Conservation (phyloP, 257 asterid genomes). For the Agastache rugosa region DNA sequence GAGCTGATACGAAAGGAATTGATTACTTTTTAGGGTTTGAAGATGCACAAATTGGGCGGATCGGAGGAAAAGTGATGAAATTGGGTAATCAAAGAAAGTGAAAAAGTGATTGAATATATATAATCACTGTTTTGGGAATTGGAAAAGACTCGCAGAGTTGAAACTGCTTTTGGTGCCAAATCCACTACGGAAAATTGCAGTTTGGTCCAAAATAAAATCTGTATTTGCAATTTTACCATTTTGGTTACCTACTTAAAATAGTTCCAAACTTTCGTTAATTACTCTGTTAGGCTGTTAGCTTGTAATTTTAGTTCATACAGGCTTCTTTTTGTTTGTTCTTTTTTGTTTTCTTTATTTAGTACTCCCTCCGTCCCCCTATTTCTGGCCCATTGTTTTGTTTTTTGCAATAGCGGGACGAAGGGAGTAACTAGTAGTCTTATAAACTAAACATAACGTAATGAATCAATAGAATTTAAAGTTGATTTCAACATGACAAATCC, state of each 20-base stretch:
- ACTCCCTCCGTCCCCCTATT: too few relatives aligned
- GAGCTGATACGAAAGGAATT: background rate
- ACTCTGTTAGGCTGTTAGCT: background rate
- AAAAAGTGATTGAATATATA: background rate
- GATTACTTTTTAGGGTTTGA: slow-evolving; percentile 18
- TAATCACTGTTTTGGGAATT: slow-evolving; percentile 13
- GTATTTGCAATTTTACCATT: background rate
- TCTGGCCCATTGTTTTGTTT: too few relatives aligned
- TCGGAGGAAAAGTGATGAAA: background rate
- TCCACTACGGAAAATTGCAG: background rate
- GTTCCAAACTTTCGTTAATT: background rate
- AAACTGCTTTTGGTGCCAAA: slow-evolving; percentile 26
- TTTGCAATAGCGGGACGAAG: too few relatives aligned
- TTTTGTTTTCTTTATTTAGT: too few relatives aligned
- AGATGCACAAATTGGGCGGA: background rate
- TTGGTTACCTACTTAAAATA: background rate
- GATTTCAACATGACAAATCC: too few relatives aligned
- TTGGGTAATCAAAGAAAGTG: slow-evolving; percentile 4
- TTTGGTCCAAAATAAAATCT: background rate
- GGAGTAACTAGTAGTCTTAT: too few relatives aligned
- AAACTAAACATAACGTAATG: too few relatives aligned
- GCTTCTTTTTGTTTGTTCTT: too few relatives aligned
- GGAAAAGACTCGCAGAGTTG: background rate
- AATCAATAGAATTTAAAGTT: too few relatives aligned
- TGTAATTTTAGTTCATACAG: background rate